These are phyloP conservation scores for Rhizopogon vesiculosus DNA, from an alignment of 768 basidiomycete species.

Conservation along the genomic window DNA sequence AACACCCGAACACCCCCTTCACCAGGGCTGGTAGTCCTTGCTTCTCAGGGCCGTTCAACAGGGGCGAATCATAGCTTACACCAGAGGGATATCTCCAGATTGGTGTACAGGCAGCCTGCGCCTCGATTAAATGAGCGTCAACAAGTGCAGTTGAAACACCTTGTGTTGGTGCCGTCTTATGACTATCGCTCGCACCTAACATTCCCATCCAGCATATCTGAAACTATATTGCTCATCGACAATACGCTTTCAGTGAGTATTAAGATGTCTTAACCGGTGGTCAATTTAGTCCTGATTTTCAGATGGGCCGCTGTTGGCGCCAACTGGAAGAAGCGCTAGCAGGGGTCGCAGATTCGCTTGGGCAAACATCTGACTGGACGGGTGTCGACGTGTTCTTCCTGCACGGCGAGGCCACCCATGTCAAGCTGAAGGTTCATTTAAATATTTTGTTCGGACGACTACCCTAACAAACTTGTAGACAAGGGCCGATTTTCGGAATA, in stretches of 20 bases:
- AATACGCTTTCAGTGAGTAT: slow-evolving; percentile 15
- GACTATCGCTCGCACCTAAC: not conserved
- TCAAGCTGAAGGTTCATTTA: slow-evolving; percentile 8
- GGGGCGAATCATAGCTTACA: slow-evolving; percentile 4
- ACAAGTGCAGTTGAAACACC: slow-evolving; percentile 11
- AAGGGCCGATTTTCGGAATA: slow-evolving; percentile 6
- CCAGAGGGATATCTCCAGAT: not conserved
- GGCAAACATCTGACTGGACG: slow-evolving; percentile 10
- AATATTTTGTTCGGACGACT: too few species aligned
- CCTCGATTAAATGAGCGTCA: slow-evolving; percentile 3
- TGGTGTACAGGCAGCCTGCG: not conserved
- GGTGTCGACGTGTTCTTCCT: slow-evolving; percentile 16
- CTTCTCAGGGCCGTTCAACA: not conserved
- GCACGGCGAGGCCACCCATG: slow-evolving; percentile 2
- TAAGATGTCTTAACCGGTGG: not conserved
- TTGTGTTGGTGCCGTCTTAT: slow-evolving; percentile 11
- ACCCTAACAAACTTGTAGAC: slow-evolving; percentile 4
- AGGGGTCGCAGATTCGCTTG: slow-evolving; percentile 9
- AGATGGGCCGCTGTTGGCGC: slow-evolving; percentile 19
- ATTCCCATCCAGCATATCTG: slow-evolving; percentile 8
- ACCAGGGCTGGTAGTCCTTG: not conserved
- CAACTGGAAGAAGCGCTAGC: slow-evolving; percentile 16
- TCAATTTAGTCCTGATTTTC: not conserved
- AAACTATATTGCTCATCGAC: slow-evolving; percentile 19
- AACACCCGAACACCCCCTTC: not conserved